Evolutionary conservation across 106 monocot species (phyloP), one percentile per base, ranked within the genome.

Genomic region (Dendrobium chrysotoxum): DNA sequence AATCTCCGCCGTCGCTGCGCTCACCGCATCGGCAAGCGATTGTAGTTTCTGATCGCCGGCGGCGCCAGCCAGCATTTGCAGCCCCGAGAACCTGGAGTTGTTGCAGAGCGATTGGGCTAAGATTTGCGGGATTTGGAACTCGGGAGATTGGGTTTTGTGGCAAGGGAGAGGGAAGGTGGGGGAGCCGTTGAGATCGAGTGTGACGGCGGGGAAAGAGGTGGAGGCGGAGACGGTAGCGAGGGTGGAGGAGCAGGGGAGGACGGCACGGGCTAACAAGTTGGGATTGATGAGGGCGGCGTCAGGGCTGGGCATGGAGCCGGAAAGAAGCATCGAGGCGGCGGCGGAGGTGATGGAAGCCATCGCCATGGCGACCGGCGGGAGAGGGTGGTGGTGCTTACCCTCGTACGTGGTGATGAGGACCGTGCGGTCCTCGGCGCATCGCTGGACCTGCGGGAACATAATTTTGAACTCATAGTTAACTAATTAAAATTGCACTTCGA

Each of bases 201-300:
- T 97, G 57, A 97, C 83, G n/a, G 94, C 94, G 28, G 96, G 96
- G 79, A 97, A 97, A 0, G 96, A 94, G 0, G 96, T 92, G 7
- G 96, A 97, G 1, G 96, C 92, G 0, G 96, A 97, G 40, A 96
- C 92, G 20, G 92, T 93, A 11, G 96, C 96, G 87, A 96, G 87
- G 92, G 77, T 94, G 2, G 93, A 83, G 4, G 92, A 91, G 86
- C 87, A 90, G 0, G 94, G 94, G 0, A 90, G 81, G 0, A 85
- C 84, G 53, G 85, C 77, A 4, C 84, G 25, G 3, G 83, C 76
- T 15, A 87, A 54, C 70, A 85, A 86, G 85, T 66, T 79, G 68
- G 84, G 39, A 82, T 84, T 86, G 76, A 92, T 79, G 35, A 89
- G 21, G 16, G 79, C 80, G 61, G 23, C 61, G 4, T 84, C 85